Percentiles rank a stretch among this genome's conserved stretches.
Evolutionary conservation across 176 grass and related monocot species (phyloP).

Genomic region (Oryza australiensis): DNA sequence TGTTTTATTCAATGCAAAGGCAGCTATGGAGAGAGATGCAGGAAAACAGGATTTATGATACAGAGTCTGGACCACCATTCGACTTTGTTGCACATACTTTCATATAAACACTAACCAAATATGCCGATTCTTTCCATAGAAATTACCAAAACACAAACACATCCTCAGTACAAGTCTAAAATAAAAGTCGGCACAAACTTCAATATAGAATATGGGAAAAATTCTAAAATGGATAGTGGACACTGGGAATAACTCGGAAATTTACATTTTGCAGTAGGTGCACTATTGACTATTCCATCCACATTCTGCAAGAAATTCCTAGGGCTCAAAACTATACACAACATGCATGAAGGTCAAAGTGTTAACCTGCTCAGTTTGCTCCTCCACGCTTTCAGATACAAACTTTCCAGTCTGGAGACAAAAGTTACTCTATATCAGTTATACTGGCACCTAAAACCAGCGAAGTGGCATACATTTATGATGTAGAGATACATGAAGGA

Average conservation of each 20-base stretch:
- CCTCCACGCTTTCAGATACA: slow-evolving; percentile 82
- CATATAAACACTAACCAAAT: neutral
- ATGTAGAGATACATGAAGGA: slow-evolving; percentile 12
- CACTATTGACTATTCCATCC: neutral
- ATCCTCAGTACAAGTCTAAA: no score
- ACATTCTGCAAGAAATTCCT: neutral
- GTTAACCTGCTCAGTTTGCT: slow-evolving; percentile 90
- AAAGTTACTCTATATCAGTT: slow-evolving; percentile 16
- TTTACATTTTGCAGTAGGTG: neutral
- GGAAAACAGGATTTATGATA: neutral
- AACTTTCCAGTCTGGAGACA: slow-evolving; percentile 81
- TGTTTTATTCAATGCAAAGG: neutral
- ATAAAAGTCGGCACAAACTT: neutral
- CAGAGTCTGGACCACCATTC: neutral
- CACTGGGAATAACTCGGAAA: neutral
- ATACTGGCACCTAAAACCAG: neutral
- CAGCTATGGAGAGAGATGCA: neutral
- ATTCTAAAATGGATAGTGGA: neutral
- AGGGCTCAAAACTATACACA: neutral
- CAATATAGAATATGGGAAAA: neutral
- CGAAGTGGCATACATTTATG: neutral
- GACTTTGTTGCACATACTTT: neutral
- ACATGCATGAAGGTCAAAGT: neutral
- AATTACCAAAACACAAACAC: neutral
- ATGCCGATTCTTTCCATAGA: neutral